These are phyloP conservation scores for Cercospora janseana DNA, from an alignment of 2,329 filamentous ascomycete genomes.

Conservation along the genomic window DNA sequence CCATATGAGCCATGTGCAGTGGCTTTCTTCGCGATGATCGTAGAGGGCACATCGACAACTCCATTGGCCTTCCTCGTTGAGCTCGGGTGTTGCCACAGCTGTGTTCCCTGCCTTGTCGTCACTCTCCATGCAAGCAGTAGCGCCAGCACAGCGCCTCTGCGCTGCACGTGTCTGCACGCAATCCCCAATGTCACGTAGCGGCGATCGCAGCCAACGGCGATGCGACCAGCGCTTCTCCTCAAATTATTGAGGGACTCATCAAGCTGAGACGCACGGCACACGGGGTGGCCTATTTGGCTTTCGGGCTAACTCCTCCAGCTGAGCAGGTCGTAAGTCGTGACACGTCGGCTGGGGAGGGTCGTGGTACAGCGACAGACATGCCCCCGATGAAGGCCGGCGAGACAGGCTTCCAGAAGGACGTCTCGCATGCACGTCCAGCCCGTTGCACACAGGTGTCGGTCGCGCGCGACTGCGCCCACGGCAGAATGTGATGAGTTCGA, in stretches of 20 bases:
- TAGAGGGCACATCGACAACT: conserved; percentile 1
- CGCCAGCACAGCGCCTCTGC: not conserved
- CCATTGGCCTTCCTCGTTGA: not conserved
- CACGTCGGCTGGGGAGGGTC: not conserved
- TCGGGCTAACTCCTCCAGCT: not conserved
- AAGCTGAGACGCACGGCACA: conserved; percentile 9
- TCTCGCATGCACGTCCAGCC: not conserved
- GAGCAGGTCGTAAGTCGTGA: conserved; percentile 1
- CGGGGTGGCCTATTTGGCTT: conserved; percentile 1
- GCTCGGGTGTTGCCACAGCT: not conserved
- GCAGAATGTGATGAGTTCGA: not conserved
- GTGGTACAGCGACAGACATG: not conserved
- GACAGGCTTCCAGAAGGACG: no score
- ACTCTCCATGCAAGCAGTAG: not conserved
- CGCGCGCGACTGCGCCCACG: not conserved
- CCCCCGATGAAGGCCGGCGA: not conserved
- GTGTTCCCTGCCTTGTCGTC: not conserved
- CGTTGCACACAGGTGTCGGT: not conserved
- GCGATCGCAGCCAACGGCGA: not conserved
- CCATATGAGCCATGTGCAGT: not conserved
- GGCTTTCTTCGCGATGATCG: not conserved
- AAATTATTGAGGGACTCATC: conserved; percentile 2
- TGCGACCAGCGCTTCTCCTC: not conserved
- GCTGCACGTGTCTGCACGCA: not conserved
- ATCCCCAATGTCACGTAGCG: not conserved